Conservation (phyloP, 78 protist species). For the Cyanophora paradoxa region DNA sequence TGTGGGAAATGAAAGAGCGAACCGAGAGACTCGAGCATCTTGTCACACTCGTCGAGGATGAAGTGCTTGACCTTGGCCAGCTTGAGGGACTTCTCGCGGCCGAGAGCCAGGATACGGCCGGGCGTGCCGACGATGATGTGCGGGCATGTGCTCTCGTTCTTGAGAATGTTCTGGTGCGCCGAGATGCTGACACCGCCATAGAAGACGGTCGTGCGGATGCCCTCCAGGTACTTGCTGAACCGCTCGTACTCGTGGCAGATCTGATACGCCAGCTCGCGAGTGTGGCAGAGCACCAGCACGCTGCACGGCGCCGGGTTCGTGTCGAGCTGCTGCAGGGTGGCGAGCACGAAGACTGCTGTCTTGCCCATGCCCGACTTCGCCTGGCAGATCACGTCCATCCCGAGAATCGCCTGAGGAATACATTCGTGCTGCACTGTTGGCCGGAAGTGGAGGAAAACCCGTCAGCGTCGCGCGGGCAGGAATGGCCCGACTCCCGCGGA, state of each 20-base stretch:
- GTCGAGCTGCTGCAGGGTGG: constrained; percentile 82
- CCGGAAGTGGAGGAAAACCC: no score
- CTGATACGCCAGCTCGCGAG: constrained; percentile 98
- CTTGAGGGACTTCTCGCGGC: constrained; percentile 39
- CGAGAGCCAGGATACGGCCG: constrained; percentile 82
- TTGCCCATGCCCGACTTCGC: constrained; percentile 99
- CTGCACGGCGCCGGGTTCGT: background rate
- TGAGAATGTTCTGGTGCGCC: constrained; percentile 37
- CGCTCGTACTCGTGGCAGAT: constrained; percentile 90
- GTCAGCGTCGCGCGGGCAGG: no score
- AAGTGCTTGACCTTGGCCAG: constrained; percentile 80
- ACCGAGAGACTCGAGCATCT: constrained; percentile 67
- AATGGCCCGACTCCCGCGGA: no score
- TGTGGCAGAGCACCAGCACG: constrained; percentile 85
- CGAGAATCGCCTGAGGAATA: constrained; percentile 94
- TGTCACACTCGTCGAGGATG: constrained; percentile 98
- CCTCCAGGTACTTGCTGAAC: constrained; percentile 77
- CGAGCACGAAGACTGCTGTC: constrained; percentile 98
- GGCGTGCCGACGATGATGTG: constrained; percentile 97
- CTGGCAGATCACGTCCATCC: constrained; percentile 91
- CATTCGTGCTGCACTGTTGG: constrained; percentile 92
- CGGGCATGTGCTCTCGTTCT: constrained; percentile 70
- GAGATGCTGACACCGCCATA: constrained; percentile 88
- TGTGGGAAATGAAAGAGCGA: background rate
- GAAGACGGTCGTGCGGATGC: constrained; percentile 68